Conservation (phyloP, 352 stramenopile genomes). For the Globisporangium iwayamae region DNA sequence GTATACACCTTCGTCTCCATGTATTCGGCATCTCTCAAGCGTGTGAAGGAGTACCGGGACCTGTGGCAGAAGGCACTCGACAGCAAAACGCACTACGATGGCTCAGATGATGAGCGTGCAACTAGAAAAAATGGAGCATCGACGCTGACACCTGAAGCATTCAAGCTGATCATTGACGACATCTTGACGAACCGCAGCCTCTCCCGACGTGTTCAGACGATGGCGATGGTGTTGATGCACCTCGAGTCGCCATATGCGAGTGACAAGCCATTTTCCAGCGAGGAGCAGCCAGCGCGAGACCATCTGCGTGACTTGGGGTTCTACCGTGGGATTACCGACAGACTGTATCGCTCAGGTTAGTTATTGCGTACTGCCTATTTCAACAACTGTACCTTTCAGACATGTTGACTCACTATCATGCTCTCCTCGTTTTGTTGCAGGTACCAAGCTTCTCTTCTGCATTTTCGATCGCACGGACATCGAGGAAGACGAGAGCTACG, state of each 20-base stretch:
- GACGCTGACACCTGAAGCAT: slow-evolving; percentile 27
- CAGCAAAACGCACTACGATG: slow-evolving; percentile 1
- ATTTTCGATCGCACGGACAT: slow-evolving; percentile 68
- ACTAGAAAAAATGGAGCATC: slow-evolving; percentile 12
- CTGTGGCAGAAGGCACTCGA: slow-evolving; percentile 45
- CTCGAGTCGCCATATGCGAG: slow-evolving; percentile 29
- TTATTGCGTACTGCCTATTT: background rate
- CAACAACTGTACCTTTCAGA: background rate
- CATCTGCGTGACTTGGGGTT: slow-evolving; percentile 31
- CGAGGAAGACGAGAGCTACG: slow-evolving; percentile 69
- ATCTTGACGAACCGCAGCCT: slow-evolving; percentile 50
- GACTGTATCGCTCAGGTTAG: slow-evolving; percentile 42
- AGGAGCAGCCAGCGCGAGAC: slow-evolving; percentile 19
- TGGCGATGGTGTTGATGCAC: slow-evolving; percentile 60
- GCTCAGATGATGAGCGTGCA: slow-evolving; percentile 1
- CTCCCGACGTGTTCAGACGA: slow-evolving; percentile 53
- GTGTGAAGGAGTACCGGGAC: slow-evolving; percentile 36
- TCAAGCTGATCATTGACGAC: slow-evolving; percentile 37
- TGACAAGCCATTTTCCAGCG: slow-evolving; percentile 17
- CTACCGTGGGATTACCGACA: slow-evolving; percentile 32
- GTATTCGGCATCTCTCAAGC: slow-evolving; percentile 47
- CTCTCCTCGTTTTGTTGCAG: slow-evolving; percentile 16
- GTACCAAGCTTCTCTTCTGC: slow-evolving; percentile 58
- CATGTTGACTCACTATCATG: background rate
- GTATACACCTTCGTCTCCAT: slow-evolving; percentile 46